Evolutionary conservation across 2,329 filamentous ascomycete genomes (phyloP), one percentile per base, ranked within the genome.

Genomic region (Fusarium beomiforme): DNA sequence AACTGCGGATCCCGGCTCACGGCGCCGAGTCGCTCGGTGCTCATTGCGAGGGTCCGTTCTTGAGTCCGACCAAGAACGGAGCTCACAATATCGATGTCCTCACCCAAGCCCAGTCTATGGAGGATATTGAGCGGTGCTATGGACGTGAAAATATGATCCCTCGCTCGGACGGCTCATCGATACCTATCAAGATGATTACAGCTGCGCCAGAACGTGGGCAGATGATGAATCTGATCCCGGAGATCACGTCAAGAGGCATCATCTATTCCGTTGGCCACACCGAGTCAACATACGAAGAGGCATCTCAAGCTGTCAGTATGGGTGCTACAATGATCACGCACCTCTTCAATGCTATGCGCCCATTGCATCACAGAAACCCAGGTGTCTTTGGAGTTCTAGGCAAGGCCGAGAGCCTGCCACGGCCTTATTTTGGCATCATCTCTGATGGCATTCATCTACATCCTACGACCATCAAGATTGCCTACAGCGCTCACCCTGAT

Each of bases 321-420:
- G 94, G 94, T 55, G 93, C 93, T 4, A 92, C 88, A 51, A 97
- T 97, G 93, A 92, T 97, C 72, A 97, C 94, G 0, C 94, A 97
- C 77, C 86, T 97, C 3, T 97, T 97, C 88, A 97, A 97, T 79
- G 94, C 94, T 29, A 97, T 97, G 94, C 88, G 91, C 2, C 94
- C 94, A 17, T 89, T 97, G 54, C 93, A 96, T 80, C 94, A 98
- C 84, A 92, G 95, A 63, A 94, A 97, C 80, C 94, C 95, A 0
- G 94, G 94, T 39, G 90, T 97, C 74, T 97, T 97, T 78, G 95
- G 95, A 31, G 89, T 97, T 1, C 84, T 98, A 17, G 94, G 94
- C 65, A 88, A 88, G 68, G 87, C 87, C 12, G 87, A 91, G 75
- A 85, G 81, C 67, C 77, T 83, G 59, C 79, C 82, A 16, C 86